Evolutionary conservation across 768 basidiomycete species (phyloP).

Genomic region (Termitomyces sp.): DNA sequence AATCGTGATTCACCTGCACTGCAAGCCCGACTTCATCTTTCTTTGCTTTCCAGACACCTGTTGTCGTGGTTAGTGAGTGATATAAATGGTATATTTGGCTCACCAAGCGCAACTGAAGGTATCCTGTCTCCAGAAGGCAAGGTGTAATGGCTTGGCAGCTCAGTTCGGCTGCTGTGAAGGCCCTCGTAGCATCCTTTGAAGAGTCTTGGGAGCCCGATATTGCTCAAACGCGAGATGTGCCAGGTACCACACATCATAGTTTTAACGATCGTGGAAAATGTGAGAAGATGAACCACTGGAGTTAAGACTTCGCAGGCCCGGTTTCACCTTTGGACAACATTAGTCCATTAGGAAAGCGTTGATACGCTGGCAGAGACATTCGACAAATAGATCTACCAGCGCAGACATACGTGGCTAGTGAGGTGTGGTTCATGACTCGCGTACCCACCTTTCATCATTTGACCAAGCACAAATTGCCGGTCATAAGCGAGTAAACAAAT

Average conservation of each 20-base stretch:
- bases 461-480: too few relatives aligned
- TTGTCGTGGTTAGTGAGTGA: not conserved
- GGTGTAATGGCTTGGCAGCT: conserved; percentile 43
- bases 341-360: not conserved
- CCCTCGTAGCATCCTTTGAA: conserved; percentile 4
- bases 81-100: not conserved
- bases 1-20: conserved; percentile 43
- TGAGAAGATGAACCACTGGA: not conserved
- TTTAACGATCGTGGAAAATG: conserved; percentile 1
- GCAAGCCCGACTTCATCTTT: conserved; percentile 58
- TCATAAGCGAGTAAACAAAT: too few relatives aligned
- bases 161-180: conserved; percentile 1
- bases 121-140: conserved; percentile 65
- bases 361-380: not conserved
- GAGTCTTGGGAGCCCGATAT: not conserved
- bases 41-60: conserved; percentile 60
- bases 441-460: too few relatives aligned
- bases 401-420: too few relatives aligned
- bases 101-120: conserved; percentile 62
- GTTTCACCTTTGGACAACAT: not conserved
- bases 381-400: not conserved
- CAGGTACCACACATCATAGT: conserved; percentile 1
- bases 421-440: too few relatives aligned
- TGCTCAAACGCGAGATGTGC: conserved; percentile 2
- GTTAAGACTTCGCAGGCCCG: not conserved